Base-by-base conservation (phyloP, 2,329 filamentous ascomycete species). In the Hymenoscyphus infarciens region DNA sequence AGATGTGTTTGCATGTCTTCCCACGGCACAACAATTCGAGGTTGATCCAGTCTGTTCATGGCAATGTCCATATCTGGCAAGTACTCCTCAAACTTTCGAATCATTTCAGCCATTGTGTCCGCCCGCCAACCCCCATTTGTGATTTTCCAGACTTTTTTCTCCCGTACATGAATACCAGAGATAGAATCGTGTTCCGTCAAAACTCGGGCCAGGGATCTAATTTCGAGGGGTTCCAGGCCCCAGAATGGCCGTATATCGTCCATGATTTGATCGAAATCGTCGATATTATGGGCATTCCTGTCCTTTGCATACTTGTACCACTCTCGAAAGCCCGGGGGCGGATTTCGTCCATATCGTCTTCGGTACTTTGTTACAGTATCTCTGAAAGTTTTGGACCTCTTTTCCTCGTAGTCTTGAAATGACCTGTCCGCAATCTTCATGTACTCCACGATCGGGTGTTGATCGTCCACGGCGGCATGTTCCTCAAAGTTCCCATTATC, bases 1-100 rank as follows among this genome's bases (percentile, higher is more conserved):
- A 87, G 77, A 57, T 83, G 75, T 27, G 75, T 75, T 27, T 81
- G 77, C 61, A 88, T 80, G 15, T 82, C 77, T 60, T 87, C 80
- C 75, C 80, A 85, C 10, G 83, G 80, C 2, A 86, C 83, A 33
- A 88, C 75, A n/a, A 89, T 73, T 25, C 86, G 79, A 31, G 86
- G 81, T 71, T 89, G 84, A 71, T 88, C 86, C 75, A 87, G 79
- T 59, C 81, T 78, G 70, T 89, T 88, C 75, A 88, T 83, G 11
- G 85, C 82, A 77, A 88, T 87, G 71, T 88, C 85, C 72, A 89
- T 82, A 65, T 89, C 85, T 4, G 86, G 86, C 25, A 89, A 72
- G 57, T 80, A 75, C 15, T 78, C 71, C 29, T 82, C 80, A 39
- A 86, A 83, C 67, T 25, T 73, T 54, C 70, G 39, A 3, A 77